These are phyloP conservation scores for Cinnamomum micranthum DNA, from an alignment of 164 flowering plant genomes.

Conservation along the genomic window DNA sequence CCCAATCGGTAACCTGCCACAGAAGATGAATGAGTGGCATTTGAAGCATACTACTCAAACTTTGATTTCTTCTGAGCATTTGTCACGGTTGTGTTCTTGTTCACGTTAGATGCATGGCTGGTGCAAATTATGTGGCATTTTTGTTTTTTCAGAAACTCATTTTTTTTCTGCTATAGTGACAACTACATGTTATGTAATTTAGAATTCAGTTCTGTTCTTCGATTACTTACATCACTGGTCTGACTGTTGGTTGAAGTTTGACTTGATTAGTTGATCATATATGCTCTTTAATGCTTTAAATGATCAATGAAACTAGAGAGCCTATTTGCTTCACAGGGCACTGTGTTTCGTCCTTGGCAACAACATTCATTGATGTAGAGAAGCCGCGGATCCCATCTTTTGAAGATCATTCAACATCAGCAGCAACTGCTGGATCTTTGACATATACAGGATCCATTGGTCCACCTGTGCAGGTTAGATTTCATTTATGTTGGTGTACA, in stretches of 20 bases:
- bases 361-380: constrained; percentile 51
- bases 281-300: constrained; percentile 2
- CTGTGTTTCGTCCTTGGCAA: constrained; percentile 50
- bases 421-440: constrained; percentile 45
- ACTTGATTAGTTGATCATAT: not conserved
- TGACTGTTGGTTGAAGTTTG: not conserved
- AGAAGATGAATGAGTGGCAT: no score
- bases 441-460: constrained; percentile 41
- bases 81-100: no score
- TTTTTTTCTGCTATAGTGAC: no score
- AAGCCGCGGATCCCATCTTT: constrained; percentile 53
- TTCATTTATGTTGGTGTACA: not conserved
- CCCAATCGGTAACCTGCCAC: no score
- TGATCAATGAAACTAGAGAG: constrained; percentile 49
- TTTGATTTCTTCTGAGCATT: no score
- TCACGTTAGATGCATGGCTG: no score
- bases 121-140: no score
- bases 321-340: constrained; percentile 38
- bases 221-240: not conserved
- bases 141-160: no score
- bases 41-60: no score
- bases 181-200: no score
- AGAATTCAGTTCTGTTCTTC: no score
- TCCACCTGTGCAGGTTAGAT: constrained; percentile 55
- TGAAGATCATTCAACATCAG: constrained; percentile 40